A percentile compares a stretch with the other conserved stretches of the same genome.
These are phyloP conservation scores for Solanum medicagineum DNA, from an alignment of 257 asterid genomes.

Conservation along the genomic window DNA sequence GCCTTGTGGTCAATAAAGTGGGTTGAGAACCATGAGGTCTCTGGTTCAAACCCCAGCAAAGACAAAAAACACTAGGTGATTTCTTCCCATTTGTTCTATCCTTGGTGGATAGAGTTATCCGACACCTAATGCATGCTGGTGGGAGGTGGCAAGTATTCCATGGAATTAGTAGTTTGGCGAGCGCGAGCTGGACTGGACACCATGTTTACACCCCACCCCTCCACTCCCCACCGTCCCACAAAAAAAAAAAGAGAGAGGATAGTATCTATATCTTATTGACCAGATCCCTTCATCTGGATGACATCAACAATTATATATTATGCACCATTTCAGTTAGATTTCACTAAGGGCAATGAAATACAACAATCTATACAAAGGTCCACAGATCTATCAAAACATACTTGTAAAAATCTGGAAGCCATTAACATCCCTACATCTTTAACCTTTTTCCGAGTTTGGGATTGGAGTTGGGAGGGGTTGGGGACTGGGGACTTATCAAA, in stretches of 20 bases:
- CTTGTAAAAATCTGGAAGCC: not conserved
- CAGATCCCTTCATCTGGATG: not conserved
- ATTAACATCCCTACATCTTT: not conserved
- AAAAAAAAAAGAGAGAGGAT: not conserved
- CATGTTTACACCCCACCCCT: not conserved
- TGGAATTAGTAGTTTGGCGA: not conserved
- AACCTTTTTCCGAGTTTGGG: not conserved
- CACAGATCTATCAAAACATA: not conserved
- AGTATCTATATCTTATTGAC: not conserved
- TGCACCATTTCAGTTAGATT: not conserved
- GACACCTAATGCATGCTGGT: not conserved
- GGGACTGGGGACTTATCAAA: not conserved
- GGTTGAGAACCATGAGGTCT: not conserved
- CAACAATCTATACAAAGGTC: not conserved
- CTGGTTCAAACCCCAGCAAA: not conserved
- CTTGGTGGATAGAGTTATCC: not conserved
- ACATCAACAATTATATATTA: not conserved
- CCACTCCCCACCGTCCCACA: too few species aligned
- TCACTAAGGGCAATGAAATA: not conserved
- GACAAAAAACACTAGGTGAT: not conserved
- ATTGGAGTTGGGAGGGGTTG: not conserved
- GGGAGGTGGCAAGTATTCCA: not conserved
- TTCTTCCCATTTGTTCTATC: not conserved
- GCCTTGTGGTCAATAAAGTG: not conserved
- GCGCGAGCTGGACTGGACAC: not conserved